A percentile compares a stretch with the other conserved stretches of the same genome.
Evolutionary conservation across 257 asterid genomes (phyloP).

Genomic region (Lycium ferocissimum): DNA sequence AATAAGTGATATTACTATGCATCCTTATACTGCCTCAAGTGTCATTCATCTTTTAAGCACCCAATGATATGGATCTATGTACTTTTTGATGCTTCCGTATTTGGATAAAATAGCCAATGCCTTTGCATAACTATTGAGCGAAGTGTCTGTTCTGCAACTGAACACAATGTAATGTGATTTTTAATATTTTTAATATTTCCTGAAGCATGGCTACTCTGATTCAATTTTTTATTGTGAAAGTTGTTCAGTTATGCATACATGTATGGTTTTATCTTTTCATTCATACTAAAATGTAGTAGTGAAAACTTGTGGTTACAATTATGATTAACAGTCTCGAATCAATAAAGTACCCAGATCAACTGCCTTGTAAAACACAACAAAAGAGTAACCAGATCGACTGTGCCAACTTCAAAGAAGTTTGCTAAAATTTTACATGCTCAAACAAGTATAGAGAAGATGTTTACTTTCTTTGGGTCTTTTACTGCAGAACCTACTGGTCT

Average conservation of each 20-base stretch:
- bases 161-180: constrained; percentile 4
- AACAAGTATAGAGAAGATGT: constrained; percentile 26
- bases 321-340: not conserved
- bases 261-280: not conserved
- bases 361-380: not conserved
- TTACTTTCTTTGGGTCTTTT: constrained; percentile 36
- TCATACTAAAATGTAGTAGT: not conserved
- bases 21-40: not conserved
- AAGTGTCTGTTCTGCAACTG: not conserved
- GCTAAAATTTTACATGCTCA: not conserved
- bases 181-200: not conserved
- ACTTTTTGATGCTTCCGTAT: not conserved
- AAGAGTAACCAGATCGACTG: not conserved
- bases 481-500: constrained; percentile 90
- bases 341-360: not conserved
- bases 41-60: not conserved
- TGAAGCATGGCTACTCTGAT: not conserved
- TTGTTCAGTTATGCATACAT: not conserved
- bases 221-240: not conserved
- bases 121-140: not conserved
- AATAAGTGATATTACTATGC: not conserved
- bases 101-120: not conserved
- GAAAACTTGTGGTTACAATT: not conserved
- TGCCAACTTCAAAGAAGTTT: not conserved
- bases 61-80: not conserved